Percentiles rank a stretch among this genome's conserved stretches.
These are phyloP conservation scores for Vitis cinerea DNA, from an alignment of 164 flowering plant species.

Conservation along the genomic window DNA sequence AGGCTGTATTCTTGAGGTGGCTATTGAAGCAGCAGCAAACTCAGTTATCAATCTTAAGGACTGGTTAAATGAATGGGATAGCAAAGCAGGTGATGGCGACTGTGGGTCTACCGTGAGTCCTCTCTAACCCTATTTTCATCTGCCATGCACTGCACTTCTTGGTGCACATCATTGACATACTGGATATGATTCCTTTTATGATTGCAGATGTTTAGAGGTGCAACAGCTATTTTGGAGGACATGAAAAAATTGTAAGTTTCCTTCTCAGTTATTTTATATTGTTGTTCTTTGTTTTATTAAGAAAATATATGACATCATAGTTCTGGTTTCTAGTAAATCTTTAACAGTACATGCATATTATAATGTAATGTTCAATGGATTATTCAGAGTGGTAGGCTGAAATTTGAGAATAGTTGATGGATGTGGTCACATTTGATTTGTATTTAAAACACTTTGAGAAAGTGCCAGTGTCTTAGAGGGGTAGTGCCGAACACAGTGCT, in stretches of 20 bases:
- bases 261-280: not conserved
- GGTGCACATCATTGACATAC: slow-evolving; percentile 8
- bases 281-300: not conserved
- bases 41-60: slow-evolving; percentile 65
- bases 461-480: no score
- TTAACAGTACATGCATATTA: not conserved
- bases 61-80: slow-evolving; percentile 82
- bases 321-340: not conserved
- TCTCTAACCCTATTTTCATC: not conserved
- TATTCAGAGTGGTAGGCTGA: not conserved
- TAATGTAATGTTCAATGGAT: not conserved
- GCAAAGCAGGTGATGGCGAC: slow-evolving; percentile 94
- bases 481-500: no score
- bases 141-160: not conserved
- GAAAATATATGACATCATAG: not conserved
- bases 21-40: slow-evolving; percentile 82
- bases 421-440: no score
- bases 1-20: slow-evolving; percentile 71
- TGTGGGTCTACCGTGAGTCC: slow-evolving; percentile 93
- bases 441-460: no score
- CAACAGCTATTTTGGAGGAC: slow-evolving; percentile 78
- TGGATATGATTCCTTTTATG: slow-evolving; percentile 14
- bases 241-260: slow-evolving; percentile 61
- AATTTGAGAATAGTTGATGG: not conserved
- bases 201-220: slow-evolving; percentile 86